Conservation (phyloP, 2,329 filamentous ascomycete species). For the Hymenoscyphus salicellus region DNA sequence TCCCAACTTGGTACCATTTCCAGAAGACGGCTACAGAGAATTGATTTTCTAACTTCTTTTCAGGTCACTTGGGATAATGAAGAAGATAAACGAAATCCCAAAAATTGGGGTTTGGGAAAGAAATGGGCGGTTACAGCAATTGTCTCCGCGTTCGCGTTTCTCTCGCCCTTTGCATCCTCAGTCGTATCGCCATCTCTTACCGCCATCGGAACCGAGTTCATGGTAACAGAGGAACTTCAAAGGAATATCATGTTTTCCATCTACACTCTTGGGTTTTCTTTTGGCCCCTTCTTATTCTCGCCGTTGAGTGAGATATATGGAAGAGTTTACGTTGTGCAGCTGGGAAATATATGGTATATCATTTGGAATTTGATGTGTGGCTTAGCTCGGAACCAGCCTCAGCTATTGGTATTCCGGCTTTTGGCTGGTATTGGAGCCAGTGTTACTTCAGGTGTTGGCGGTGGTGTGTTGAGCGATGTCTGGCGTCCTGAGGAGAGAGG, state of each 20-base stretch:
- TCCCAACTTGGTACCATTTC: no score
- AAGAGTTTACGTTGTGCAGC: not conserved
- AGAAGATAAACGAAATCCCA: not conserved
- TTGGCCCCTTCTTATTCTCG: constrained; percentile 32
- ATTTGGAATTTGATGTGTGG: constrained; percentile 2
- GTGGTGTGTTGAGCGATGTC: not conserved
- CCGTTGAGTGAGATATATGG: not conserved
- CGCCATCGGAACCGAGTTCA: not conserved
- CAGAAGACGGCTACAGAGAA: no score
- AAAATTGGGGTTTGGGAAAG: not conserved
- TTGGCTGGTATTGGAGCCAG: not conserved
- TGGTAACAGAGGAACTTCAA: not conserved
- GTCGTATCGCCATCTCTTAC: not conserved
- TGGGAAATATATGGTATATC: not conserved
- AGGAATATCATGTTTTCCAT: constrained; percentile 36
- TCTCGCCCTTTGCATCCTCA: not conserved
- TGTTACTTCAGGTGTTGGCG: not conserved
- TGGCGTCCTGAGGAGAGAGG: not conserved
- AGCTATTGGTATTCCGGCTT: not conserved
- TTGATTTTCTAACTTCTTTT: no score
- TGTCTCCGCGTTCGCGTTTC: not conserved
- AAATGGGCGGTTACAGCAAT: constrained; percentile 41
- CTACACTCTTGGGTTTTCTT: constrained; percentile 36
- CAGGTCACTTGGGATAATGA: not conserved
- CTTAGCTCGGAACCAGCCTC: not conserved